Evolutionary conservation across 2,329 filamentous ascomycete genomes (phyloP).

Genomic region (Bisporella sp.): DNA sequence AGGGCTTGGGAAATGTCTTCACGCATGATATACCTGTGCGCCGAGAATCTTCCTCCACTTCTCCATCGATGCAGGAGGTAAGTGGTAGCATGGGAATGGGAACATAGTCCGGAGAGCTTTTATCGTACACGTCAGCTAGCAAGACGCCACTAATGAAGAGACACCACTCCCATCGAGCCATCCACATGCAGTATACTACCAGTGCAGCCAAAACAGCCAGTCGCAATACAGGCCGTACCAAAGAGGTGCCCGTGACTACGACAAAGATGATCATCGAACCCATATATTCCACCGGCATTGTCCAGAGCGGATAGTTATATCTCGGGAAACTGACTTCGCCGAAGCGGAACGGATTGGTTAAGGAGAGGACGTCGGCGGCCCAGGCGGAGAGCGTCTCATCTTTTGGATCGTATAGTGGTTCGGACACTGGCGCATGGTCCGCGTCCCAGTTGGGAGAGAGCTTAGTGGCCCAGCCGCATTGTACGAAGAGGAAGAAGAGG

Average conservation of each 20-base stretch:
- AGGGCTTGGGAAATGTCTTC: slow-evolving; percentile 22
- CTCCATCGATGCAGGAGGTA: too few relatives aligned
- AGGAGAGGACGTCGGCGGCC: slow-evolving; percentile 12
- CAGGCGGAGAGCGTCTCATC: slow-evolving; percentile 9
- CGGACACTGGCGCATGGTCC: slow-evolving; percentile 34
- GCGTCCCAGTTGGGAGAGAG: slow-evolving; percentile 33
- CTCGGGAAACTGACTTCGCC: too few relatives aligned
- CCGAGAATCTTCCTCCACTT: slow-evolving; percentile 8
- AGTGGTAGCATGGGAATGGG: too few relatives aligned
- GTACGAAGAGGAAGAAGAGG: slow-evolving; percentile 36
- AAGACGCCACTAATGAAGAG: too few relatives aligned
- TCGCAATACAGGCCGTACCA: slow-evolving; percentile 8
- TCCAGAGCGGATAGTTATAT: slow-evolving; percentile 26
- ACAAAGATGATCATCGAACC: slow-evolving; percentile 25
- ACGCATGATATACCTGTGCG: slow-evolving; percentile 17
- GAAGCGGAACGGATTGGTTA: slow-evolving; percentile 3
- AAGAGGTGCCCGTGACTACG: slow-evolving; percentile 20
- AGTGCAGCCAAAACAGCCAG: too few relatives aligned
- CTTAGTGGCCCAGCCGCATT: slow-evolving; percentile 37
- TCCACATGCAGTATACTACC: too few relatives aligned
- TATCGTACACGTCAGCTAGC: too few relatives aligned
- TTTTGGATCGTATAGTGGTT: slow-evolving; percentile 13
- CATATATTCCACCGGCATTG: slow-evolving; percentile 25
- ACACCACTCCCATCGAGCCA: too few relatives aligned
- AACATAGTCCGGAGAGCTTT: too few relatives aligned